Evolutionary conservation across 768 basidiomycete genomes (phyloP).

Genomic region (Collybia nuda): DNA sequence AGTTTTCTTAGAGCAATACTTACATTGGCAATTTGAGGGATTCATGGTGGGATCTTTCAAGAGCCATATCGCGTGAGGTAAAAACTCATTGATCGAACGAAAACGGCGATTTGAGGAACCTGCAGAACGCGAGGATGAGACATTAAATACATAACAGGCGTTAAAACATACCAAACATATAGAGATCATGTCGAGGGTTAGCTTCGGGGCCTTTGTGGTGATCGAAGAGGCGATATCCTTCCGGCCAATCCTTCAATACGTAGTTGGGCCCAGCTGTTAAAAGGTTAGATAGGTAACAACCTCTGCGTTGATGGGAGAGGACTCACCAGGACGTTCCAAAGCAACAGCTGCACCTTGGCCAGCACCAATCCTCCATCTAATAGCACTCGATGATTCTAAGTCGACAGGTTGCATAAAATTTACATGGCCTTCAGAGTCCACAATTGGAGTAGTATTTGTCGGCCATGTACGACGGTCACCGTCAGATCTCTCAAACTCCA

Average conservation of each 20-base stretch:
- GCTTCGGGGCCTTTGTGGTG: slow-evolving; percentile 65
- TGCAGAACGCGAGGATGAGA: slow-evolving; percentile 20
- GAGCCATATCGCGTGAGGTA: slow-evolving; percentile 83
- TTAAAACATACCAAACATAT: slow-evolving; percentile 63
- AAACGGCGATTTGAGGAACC: slow-evolving; percentile 54
- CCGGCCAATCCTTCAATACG: slow-evolving; percentile 64
- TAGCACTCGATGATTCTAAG: slow-evolving; percentile 46
- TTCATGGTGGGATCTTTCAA: slow-evolving; percentile 49
- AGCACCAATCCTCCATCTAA: slow-evolving; percentile 57
- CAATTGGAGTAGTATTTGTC: slow-evolving; percentile 45
- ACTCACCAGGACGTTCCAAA: slow-evolving; percentile 51
- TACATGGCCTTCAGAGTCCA: slow-evolving; percentile 63
- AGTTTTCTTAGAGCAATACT: slow-evolving; percentile 70
- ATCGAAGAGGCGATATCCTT: slow-evolving; percentile 68
- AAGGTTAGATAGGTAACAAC: slow-evolving; percentile 3
- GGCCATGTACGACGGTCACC: slow-evolving; percentile 59
- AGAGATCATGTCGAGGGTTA: slow-evolving; percentile 69
- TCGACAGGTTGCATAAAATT: slow-evolving; percentile 66
- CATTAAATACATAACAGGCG: not conserved
- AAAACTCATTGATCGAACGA: slow-evolving; percentile 83
- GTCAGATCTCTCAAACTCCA: slow-evolving; percentile 65
- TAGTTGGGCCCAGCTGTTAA: slow-evolving; percentile 50
- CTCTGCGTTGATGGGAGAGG: not conserved
- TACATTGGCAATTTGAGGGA: slow-evolving; percentile 62
- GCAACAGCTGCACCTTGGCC: slow-evolving; percentile 40